These are phyloP conservation scores for Aspergillus sp. DNA, from an alignment of 2,329 filamentous ascomycete genomes.

Conservation along the genomic window DNA sequence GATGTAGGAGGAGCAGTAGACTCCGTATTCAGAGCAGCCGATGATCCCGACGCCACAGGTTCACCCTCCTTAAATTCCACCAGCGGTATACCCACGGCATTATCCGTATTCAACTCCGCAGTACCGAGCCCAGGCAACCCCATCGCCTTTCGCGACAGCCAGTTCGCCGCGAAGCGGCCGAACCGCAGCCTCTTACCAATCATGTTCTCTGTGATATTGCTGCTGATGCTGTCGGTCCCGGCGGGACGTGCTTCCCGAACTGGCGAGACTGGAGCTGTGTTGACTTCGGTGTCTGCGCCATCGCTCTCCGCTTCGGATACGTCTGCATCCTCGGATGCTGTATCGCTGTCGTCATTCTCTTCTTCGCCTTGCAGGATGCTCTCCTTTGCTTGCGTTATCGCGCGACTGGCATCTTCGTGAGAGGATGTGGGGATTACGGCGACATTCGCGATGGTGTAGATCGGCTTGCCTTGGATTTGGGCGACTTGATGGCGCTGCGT, in stretches of 20 bases:
- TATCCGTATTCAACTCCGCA: conserved; percentile 48
- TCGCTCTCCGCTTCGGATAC: conserved; percentile 32
- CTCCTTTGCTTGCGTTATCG: conserved; percentile 64
- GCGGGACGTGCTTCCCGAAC: conserved; percentile 22
- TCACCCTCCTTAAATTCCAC: conserved; percentile 15
- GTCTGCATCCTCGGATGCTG: conserved; percentile 24
- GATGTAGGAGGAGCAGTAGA: neutral
- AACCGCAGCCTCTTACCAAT: conserved; percentile 80
- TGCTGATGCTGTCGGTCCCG: conserved; percentile 35
- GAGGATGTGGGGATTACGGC: conserved; percentile 85
- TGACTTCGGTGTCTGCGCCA: conserved; percentile 26
- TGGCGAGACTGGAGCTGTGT: conserved; percentile 27
- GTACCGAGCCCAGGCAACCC: conserved; percentile 70
- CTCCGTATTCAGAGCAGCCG: conserved; percentile 13
- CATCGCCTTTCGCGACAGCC: conserved; percentile 88
- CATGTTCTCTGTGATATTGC: conserved; percentile 81
- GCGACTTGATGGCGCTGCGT: conserved; percentile 85
- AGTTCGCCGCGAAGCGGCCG: conserved; percentile 82
- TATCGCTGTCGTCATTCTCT: conserved; percentile 33
- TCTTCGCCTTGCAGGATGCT: conserved; percentile 42
- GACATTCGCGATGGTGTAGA: conserved; percentile 87
- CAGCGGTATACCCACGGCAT: conserved; percentile 34
- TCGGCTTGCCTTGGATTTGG: conserved; percentile 73
- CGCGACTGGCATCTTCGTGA: conserved; percentile 68
- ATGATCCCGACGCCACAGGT: neutral